Evolutionary conservation across 805 yeast species (phyloP).

Genomic region (Candida methanosorbosa): DNA sequence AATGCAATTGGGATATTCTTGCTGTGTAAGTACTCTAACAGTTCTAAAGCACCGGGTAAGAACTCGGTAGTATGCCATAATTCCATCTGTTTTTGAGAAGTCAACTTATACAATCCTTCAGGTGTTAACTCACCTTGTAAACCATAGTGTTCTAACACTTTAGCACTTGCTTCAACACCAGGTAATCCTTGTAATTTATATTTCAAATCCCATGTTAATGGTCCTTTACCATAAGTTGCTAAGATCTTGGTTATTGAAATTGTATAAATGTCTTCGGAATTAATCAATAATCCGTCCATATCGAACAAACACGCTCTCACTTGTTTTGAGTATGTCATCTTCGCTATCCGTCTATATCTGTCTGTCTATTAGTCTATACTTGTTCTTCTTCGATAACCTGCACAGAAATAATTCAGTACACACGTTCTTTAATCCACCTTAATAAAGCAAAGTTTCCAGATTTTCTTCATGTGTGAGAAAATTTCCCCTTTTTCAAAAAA

Average conservation of each 20-base stretch:
- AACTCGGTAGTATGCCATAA: slow-evolving; percentile 59
- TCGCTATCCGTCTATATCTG: too few species aligned
- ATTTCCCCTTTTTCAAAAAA: too few species aligned
- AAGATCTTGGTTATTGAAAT: slow-evolving; percentile 62
- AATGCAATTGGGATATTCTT: slow-evolving; percentile 71
- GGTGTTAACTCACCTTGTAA: slow-evolving; percentile 49
- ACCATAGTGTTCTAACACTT: slow-evolving; percentile 59
- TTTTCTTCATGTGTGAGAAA: too few species aligned
- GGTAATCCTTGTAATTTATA: slow-evolving; percentile 86
- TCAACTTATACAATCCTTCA: slow-evolving; percentile 49
- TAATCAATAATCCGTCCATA: slow-evolving; percentile 92
- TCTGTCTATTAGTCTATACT: too few species aligned
- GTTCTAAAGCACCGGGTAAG: slow-evolving; percentile 79
- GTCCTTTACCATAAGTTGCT: slow-evolving; percentile 63
- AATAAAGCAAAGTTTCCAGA: too few species aligned
- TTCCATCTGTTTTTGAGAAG: slow-evolving; percentile 42
- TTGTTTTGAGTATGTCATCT: slow-evolving; percentile 3
- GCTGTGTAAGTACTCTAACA: slow-evolving; percentile 44
- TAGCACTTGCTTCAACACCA: slow-evolving; percentile 62
- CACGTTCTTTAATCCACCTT: too few species aligned
- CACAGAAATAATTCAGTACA: too few species aligned
- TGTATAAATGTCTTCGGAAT: slow-evolving; percentile 90
- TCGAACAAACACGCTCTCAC: slow-evolving; percentile 35
- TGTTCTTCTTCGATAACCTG: too few species aligned
- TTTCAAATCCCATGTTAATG: slow-evolving; percentile 86